Base-by-base conservation (phyloP, 176 grass and related monocot species). In the Poa pratensis region DNA sequence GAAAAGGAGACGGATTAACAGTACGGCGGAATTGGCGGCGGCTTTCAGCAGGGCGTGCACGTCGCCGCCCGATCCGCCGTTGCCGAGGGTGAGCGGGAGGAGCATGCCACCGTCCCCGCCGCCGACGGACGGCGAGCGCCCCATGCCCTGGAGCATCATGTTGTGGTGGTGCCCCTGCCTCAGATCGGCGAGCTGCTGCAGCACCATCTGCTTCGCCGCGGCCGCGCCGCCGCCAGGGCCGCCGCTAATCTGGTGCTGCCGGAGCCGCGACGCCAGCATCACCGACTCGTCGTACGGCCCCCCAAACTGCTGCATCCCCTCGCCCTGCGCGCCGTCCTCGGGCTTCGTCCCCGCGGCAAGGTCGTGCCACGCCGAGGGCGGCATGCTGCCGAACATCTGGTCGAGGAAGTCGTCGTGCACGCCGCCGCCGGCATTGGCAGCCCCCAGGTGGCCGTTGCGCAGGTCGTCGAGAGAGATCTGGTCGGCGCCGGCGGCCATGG, bases 321-420 rank as follows among this genome's bases (percentile, higher is more conserved):
- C 83, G 28, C 49, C 80, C 17, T 79, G 65, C 57, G 28, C 83
- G 8, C 78, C 83, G 60, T 84, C 86, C 9, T 81, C 82, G 12
- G 76, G 57, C 55, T 75, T 84, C 7, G 27, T 19, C 45, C 69
- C 61, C 1, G 55, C 26, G 7, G 71, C 80, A 9, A 95, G 80
- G 49, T 98, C 93, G 35, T 92, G 65, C 96, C 96, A 99, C 6
- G 86, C 79, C 0, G 93, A 89, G 61, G 88, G 96, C 6, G 86
- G 90, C 14, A 86, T 58, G 84, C 74, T 75, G 53, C 87, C 86
- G 57, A 99, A 86, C 91, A 99, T 91, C 86, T 98, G 96, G 66
- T 96, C 93, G 34, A 99, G 83, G 91, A 99, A 99, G 57, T 99
- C 96, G 35, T 99, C 93, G 58, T 93, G 83, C 37, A 80, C 91